Base-by-base conservation (phyloP, 176 grass and related monocot species). In the Musa acuminata region DNA sequence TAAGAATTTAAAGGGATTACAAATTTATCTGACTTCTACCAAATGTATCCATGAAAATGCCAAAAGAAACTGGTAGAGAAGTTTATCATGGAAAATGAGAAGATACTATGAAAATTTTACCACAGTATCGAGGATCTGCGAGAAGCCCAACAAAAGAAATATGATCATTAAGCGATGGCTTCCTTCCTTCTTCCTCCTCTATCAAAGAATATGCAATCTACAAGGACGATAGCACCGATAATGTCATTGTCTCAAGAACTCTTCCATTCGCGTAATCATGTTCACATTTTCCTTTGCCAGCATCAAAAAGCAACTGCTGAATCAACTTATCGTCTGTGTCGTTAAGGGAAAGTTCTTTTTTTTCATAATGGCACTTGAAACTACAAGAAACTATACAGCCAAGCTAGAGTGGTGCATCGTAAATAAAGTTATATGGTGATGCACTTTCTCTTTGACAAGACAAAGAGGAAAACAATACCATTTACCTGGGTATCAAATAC, bases 401-500 rank as follows among this genome's bases (percentile, higher is more conserved):
- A 26, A 68, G 12, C 12, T 23, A 25, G 54, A 68, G 20, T 23
- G 9, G 26, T 13, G 35, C 1, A 22, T 62, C 17, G 8, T 10
- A 14, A 52, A 51, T 13, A 50, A 51, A 51, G 29, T n/a, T 62
- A 55, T 48, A 55, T 48, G 25, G 20, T 69, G 13, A 65, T 29
- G n/a, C 13, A 43, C 53, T 48, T 13, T 53, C 1, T 22, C 54
- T 72, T 72, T 72, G 59, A 16, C 25, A 69, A 27, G 5, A 6
- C 73, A 63, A 35, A 52, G 19, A 26, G 2, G 19, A 64, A 43
- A 24, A 57, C 62, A 73, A 64, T 52, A 27, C 27, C 9, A 13
- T 63, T 72, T 93, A 93, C 94, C 94, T 98, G 90, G 62, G 94
- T 93, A 89, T 98, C 94, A 77, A 98, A 75, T 78, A 91, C 94